These are phyloP conservation scores for Ophiostoma sp. DNA, from an alignment of 2,329 filamentous ascomycete species.

Conservation along the genomic window DNA sequence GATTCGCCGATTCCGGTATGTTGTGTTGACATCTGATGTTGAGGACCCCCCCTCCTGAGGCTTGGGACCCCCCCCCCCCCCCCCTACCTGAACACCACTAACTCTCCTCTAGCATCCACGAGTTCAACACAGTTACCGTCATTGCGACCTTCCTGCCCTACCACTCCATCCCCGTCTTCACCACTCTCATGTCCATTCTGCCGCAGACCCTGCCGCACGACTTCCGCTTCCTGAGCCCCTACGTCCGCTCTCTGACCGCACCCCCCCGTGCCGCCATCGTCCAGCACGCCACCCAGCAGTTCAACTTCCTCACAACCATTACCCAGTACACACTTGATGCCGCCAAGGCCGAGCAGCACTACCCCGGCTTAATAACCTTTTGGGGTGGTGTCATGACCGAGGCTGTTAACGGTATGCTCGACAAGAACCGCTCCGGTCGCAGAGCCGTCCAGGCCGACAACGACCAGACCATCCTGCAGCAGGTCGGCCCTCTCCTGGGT, in stretches of 20 bases:
- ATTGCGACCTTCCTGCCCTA: slow-evolving; percentile 89
- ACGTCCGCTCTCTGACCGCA: slow-evolving; percentile 68
- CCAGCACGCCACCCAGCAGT: slow-evolving; percentile 74
- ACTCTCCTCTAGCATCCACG: slow-evolving; percentile 62
- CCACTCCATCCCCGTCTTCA: slow-evolving; percentile 78
- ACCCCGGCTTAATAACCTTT: slow-evolving; percentile 75
- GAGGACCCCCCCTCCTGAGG: background rate
- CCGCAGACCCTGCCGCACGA: slow-evolving; percentile 67
- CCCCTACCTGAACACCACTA: background rate
- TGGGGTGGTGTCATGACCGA: slow-evolving; percentile 89
- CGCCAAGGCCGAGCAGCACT: slow-evolving; percentile 65
- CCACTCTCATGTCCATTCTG: slow-evolving; percentile 80
- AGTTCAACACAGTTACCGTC: slow-evolving; percentile 75
- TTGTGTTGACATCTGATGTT: background rate
- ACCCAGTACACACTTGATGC: slow-evolving; percentile 75
- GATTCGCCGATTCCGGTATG: slow-evolving; percentile 77
- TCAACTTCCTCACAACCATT: slow-evolving; percentile 67
- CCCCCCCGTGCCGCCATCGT: slow-evolving; percentile 79
- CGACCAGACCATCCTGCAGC: slow-evolving; percentile 69
- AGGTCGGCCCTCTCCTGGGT: slow-evolving; percentile 64
- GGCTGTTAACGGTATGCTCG: slow-evolving; percentile 75
- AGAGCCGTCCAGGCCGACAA: slow-evolving; percentile 71
- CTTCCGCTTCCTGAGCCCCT: slow-evolving; percentile 81
- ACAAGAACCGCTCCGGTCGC: slow-evolving; percentile 69
- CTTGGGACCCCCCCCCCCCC: too few species aligned